phyloP scores from a whole-genome alignment of 2,329 filamentous ascomycete species.

The Graphiopsis chlorocephala region DNA sequence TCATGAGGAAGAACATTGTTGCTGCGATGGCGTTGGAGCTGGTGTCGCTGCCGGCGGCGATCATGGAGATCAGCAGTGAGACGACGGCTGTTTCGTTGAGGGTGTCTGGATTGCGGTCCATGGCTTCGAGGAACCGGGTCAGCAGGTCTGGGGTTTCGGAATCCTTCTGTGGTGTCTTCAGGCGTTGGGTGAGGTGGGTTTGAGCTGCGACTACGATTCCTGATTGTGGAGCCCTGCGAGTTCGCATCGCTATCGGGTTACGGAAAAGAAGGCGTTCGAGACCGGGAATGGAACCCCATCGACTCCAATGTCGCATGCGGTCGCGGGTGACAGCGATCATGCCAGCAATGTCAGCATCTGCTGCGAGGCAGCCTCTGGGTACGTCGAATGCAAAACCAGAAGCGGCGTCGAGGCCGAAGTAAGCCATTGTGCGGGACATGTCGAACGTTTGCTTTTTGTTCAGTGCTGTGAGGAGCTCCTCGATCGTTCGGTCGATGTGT shows the following conservation, averaged over 20 bases:
- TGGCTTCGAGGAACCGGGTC: conserved; percentile 6
- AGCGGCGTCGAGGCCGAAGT: conserved; percentile 4
- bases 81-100: neutral
- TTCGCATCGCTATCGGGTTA: neutral
- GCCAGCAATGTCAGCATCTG: neutral
- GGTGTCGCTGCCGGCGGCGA: conserved; percentile 1
- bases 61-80: neutral
- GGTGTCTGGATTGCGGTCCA: neutral
- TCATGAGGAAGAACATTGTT: conserved; percentile 18
- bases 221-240: neutral
- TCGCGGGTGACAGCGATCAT: neutral
- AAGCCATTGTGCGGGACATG: neutral
- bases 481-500: conserved; percentile 3
- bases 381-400: neutral
- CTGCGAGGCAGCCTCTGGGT: neutral
- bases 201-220: neutral
- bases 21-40: neutral
- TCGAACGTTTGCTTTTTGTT: neutral
- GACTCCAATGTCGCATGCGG: neutral
- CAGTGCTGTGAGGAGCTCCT: neutral
- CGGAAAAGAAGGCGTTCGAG: neutral
- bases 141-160: neutral
- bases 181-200: neutral
- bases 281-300: neutral
- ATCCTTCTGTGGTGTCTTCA: neutral